Base-by-base conservation (phyloP, 2,329 filamentous ascomycete genomes). In the Elsinoe necatrix region DNA sequence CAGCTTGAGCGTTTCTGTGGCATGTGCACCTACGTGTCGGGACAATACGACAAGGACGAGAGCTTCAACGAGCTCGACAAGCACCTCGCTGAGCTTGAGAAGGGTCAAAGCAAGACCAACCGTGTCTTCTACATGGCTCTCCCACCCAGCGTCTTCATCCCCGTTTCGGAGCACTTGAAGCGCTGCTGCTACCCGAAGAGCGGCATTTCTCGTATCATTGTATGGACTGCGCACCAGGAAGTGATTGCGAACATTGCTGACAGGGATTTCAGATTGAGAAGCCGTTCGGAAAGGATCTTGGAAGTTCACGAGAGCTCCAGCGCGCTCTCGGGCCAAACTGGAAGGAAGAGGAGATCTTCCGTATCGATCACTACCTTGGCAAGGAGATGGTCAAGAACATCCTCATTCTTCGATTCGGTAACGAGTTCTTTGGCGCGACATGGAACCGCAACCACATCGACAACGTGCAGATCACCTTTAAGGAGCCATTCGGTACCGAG, bases 351-450 rank as follows among this genome's bases (percentile, higher is more conserved):
- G 93, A 98, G 77, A 85, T 98, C 64, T 98, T 95, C 84, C 90
- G 93, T 69, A 98, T 98, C 68, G 93, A 98, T 73, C 93, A 98
- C 77, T 98, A 98, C 74, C 83, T 98, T 48, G 95, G 95, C 67
- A 98, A 98, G 81, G 93, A 98, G 77, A 98, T 98, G 93, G 93
- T 98, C 68, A 98, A 98, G 84, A 98, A 98, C 77, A 95, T 98
- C 65, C 81, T 98, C 63, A 96, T 98, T 65, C 82, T 98, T 64
- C 84, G 95, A 70, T 98, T 98, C 71, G 95, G 93, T 66, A 98
- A 98, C 78, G 91, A 95, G 64, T 98, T 98, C 81, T 88, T 98
- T 66, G 91, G 91, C 63, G 92, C 93, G 42, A 98, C 92, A 59
- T 98, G 93, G 93, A 98, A 97, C 80, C 84, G 93, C 65, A 91